Conservation (phyloP, 805 yeast genomes). For the Wickerhamomyces rabaulensis region DNA sequence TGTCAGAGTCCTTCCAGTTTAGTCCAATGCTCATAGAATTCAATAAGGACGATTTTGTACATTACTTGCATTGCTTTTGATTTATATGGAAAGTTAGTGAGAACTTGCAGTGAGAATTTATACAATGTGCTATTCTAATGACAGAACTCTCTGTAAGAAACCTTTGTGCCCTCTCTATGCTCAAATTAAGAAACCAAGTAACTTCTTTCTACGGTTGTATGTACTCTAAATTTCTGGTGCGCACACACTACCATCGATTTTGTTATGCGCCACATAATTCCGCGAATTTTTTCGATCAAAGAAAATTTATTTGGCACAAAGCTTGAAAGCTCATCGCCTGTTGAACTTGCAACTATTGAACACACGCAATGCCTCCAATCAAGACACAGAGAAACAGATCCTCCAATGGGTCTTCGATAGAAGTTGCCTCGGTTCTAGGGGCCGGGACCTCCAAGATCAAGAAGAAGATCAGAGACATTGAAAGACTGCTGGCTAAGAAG, state of each 20-base stretch:
- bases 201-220: no score
- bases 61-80: background rate
- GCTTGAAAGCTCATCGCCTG: conserved; percentile 3
- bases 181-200: no score
- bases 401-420: conserved; percentile 7
- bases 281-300: background rate
- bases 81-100: no score
- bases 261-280: conserved; percentile 6
- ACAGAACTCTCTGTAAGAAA: no score
- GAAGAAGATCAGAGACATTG: conserved; percentile 83
- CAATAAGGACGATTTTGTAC: background rate
- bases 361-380: conserved; percentile 13
- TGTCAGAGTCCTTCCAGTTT: conserved; percentile 62
- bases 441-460: conserved; percentile 54
- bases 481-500: conserved; percentile 53
- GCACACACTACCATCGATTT: background rate
- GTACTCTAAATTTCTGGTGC: no score
- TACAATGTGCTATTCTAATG: no score
- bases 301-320: conserved; percentile 1
- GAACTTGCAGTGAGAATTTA: no score
- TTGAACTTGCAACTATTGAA: background rate
- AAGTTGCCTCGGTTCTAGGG: conserved; percentile 28
- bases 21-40: conserved; percentile 7
- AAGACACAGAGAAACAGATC: conserved; percentile 9
- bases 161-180: no score